Evolutionary conservation across 306 rosid species (phyloP).

Genomic region (Pterocarpus macrocarpus): DNA sequence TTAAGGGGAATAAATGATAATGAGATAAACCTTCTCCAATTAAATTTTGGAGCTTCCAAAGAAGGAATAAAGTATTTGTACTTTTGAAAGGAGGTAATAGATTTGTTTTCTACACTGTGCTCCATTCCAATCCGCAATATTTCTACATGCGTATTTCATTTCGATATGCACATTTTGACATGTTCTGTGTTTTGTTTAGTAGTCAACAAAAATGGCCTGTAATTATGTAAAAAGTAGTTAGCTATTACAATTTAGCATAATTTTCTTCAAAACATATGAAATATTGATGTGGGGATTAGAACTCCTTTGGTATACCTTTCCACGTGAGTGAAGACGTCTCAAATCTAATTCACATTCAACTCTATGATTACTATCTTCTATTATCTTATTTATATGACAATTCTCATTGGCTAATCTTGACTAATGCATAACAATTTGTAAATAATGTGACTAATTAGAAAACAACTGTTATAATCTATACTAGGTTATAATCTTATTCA

Average conservation of each 20-base stretch:
- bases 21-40: background rate
- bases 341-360: background rate
- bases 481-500: background rate
- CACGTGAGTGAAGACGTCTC: background rate
- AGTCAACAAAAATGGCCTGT: slow-evolving; percentile 16
- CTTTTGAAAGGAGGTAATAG: background rate
- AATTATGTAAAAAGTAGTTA: background rate
- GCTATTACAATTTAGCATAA: background rate
- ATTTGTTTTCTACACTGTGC: background rate
- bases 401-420: background rate
- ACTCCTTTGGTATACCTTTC: background rate
- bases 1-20: background rate
- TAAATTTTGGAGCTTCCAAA: background rate
- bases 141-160: background rate
- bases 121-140: background rate
- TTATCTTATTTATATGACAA: background rate
- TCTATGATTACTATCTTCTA: background rate
- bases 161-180: slow-evolving; percentile 3
- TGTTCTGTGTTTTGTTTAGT: background rate
- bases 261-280: background rate
- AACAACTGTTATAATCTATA: background rate
- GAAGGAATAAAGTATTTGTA: background rate
- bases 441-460: background rate
- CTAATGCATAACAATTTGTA: background rate
- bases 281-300: too few relatives aligned